A percentile compares a stretch with the other conserved stretches of the same genome.
Conservation (phyloP, 192 early-diverging fungal genomes). For the Coemansia sp. region DNA sequence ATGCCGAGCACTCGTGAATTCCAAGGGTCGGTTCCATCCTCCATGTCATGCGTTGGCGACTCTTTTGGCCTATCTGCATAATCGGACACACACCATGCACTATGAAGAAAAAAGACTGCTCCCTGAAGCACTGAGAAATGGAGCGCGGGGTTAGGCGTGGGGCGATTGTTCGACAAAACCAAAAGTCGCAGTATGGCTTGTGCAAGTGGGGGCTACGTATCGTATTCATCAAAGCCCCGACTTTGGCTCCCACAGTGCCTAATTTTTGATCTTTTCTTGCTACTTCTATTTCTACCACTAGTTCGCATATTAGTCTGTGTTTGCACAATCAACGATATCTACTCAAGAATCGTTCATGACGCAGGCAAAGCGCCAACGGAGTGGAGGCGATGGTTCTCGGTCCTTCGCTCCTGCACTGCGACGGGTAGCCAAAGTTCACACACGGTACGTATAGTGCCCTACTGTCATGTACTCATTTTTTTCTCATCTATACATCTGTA, state of each 20-base stretch:
- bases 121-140: background rate
- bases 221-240: background rate
- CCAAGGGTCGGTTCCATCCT: background rate
- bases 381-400: background rate
- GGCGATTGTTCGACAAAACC: background rate
- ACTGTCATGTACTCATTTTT: background rate
- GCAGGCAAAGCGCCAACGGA: constrained; percentile 7
- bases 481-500: background rate
- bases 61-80: background rate
- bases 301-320: background rate
- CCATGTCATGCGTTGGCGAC: background rate
- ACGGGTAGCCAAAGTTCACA: background rate
- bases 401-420: background rate
- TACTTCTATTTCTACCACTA: background rate
- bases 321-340: background rate
- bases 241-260: background rate
- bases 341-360: background rate
- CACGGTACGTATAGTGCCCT: constrained; percentile 2
- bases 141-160: background rate
- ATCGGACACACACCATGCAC: background rate
- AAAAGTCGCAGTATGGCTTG: constrained; percentile 7
- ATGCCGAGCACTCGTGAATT: background rate
- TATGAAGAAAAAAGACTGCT: background rate
- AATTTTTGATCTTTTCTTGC: background rate
- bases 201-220: background rate